A percentile compares a stretch with the other conserved stretches of the same genome.
phyloP scores from a whole-genome alignment of 2,329 filamentous ascomycete species.

The Penicillium aurantiogriseum region DNA sequence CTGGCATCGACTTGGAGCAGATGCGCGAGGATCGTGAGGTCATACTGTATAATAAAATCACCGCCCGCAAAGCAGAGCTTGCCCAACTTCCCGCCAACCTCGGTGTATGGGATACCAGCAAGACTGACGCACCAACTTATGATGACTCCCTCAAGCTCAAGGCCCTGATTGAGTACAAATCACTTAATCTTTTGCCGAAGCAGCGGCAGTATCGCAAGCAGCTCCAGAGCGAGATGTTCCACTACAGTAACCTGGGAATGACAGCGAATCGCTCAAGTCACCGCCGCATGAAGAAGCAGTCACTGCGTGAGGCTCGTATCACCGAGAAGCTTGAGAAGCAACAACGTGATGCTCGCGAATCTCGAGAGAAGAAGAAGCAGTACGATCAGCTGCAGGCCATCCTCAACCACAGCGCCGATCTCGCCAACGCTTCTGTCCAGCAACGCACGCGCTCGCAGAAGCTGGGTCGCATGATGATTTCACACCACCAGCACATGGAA shows the following conservation, averaged over 20 bases:
- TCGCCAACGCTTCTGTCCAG: constrained; percentile 64
- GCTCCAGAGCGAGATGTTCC: constrained; percentile 87
- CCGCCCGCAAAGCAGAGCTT: constrained; percentile 77
- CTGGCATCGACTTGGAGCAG: constrained; percentile 83
- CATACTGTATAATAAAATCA: constrained; percentile 86
- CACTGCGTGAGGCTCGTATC: constrained; percentile 87
- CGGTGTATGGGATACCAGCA: constrained; percentile 76
- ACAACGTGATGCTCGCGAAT: constrained; percentile 92
- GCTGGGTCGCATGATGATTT: constrained; percentile 82
- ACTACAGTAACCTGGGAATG: constrained; percentile 95
- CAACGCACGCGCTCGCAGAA: constrained; percentile 78
- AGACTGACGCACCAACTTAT: constrained; percentile 64
- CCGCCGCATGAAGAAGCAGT: constrained; percentile 95
- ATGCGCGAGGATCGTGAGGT: constrained; percentile 83
- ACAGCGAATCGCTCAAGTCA: constrained; percentile 90
- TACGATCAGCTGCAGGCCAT: constrained; percentile 87
- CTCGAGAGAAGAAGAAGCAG: constrained; percentile 97
- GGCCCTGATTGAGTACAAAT: constrained; percentile 93
- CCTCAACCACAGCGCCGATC: constrained; percentile 74
- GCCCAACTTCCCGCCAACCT: constrained; percentile 82
- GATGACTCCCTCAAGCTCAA: constrained; percentile 85
- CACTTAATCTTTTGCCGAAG: constrained; percentile 80
- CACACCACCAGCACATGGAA: constrained; percentile 92
- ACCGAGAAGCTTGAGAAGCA: constrained; percentile 99
- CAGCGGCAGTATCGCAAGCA: constrained; percentile 82